Evolutionary conservation across 1,139 yeast genomes (phyloP).

Genomic region (Yamadazyma atmosphaerica): DNA sequence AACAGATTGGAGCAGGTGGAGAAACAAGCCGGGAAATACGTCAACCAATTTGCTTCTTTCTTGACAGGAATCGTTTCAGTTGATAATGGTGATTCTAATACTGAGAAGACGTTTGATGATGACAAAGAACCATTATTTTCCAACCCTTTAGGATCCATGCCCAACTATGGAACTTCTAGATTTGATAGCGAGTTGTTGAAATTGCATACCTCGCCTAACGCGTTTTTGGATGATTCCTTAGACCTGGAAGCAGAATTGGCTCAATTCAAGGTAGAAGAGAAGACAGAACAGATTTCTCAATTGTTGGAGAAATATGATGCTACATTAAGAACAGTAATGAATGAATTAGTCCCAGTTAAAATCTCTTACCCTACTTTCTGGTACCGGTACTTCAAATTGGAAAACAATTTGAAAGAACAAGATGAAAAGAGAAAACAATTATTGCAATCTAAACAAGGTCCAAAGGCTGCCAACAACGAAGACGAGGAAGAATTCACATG

Average conservation of each 20-base stretch:
- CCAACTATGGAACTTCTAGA: slow-evolving; percentile 41
- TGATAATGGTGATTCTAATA: slow-evolving; percentile 12
- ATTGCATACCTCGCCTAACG: slow-evolving; percentile 34
- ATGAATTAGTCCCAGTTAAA: slow-evolving; percentile 64
- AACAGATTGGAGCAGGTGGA: slow-evolving; percentile 68
- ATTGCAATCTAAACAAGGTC: slow-evolving; percentile 37
- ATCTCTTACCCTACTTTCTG: slow-evolving; percentile 68
- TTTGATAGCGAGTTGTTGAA: slow-evolving; percentile 43
- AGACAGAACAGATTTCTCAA: slow-evolving; percentile 52
- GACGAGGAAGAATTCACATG: slow-evolving; percentile 54
- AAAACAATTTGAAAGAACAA: slow-evolving; percentile 54
- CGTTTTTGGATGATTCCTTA: slow-evolving; percentile 17
- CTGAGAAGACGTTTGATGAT: slow-evolving; percentile 12
- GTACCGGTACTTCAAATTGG: slow-evolving; percentile 66
- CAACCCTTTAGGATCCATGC: slow-evolving; percentile 21
- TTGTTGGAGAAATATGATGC: slow-evolving; percentile 49
- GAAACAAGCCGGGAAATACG: slow-evolving; percentile 59
- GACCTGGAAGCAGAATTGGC: slow-evolving; percentile 27
- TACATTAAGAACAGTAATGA: slow-evolving; percentile 58
- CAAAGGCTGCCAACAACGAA: slow-evolving; percentile 35
- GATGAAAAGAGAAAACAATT: slow-evolving; percentile 69
- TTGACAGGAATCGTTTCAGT: slow-evolving; percentile 54
- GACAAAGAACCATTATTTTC: slow-evolving; percentile 25
- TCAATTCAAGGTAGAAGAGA: slow-evolving; percentile 46
- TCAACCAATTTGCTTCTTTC: slow-evolving; percentile 57